Base-by-base conservation (phyloP, 345 rosid genomes). In the Murraya paniculata region DNA sequence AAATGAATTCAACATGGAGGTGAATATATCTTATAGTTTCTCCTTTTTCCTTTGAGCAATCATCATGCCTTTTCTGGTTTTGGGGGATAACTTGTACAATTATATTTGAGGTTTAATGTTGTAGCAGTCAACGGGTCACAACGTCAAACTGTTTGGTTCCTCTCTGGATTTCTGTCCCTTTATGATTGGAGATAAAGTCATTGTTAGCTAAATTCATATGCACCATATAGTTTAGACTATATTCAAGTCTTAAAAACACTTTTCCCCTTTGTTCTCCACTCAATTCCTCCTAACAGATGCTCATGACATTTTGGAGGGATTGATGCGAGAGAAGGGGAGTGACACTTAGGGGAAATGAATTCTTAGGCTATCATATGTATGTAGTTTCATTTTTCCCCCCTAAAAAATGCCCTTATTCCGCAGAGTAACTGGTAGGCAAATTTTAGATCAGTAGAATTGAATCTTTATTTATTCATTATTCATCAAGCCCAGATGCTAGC, bases 1-100 rank as follows among this genome's bases (percentile, higher is more conserved):
- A 67, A 86, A 93, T 95, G 98, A 84, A 91, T 85, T 84, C 87
- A 45, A 61, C 83, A 53, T 95, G 98, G 98, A 95, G 98, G 98
- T 93, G 78, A 81, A 80, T 82, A 62, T 74, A 36, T 68, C 30
- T 58, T 74, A 56, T 59, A 56, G n/a, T 30, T 73, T 75, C 60
- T 2, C 48, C 22, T 13, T 67, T 78, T 80, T 76, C 72, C 31
- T 69, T 68, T 41, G 21, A 64, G 74, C 18, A 53, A 59, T 30
- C 50, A 11, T 60, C 30, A 18, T 76, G 50, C 5, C 73, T 78
- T 33, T 75, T 45, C 59, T 70, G 28, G 75, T 11, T 45, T 45
- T 45, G 5, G 50, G 50, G 50, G 50, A 45, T 45, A 13, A 45
- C 50, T 18, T n/a, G 33, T 24, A 25, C 41, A 68, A 25, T 24